Evolutionary conservation across 208 protist species (phyloP).

Genomic region (Leishmania aethiopica): DNA sequence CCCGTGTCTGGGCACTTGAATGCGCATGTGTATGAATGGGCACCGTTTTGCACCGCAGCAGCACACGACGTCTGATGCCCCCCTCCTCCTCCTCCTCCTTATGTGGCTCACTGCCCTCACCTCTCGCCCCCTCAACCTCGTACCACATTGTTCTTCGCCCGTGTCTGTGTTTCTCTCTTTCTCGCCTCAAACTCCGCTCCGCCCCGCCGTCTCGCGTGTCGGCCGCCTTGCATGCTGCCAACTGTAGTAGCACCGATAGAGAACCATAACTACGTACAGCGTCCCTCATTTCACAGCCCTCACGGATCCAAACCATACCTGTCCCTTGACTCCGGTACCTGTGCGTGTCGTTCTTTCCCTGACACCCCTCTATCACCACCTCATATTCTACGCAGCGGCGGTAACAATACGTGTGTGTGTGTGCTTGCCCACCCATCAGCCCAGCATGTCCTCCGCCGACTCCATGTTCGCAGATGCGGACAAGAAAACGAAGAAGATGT

Average conservation of each 20-base stretch:
- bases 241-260: neutral
- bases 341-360: neutral
- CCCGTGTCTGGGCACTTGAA: neutral
- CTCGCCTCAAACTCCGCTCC: neutral
- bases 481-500: constrained; percentile 76
- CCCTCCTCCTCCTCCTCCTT: too few relatives aligned
- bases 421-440: neutral
- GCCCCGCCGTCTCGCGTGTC: neutral
- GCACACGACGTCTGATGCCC: neutral
- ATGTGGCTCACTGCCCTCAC: neutral
- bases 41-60: neutral
- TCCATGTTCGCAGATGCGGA: constrained; percentile 66
- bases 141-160: neutral
- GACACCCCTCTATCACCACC: neutral
- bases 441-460: constrained; percentile 50
- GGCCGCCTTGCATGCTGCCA: neutral
- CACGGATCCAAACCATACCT: neutral
- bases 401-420: neutral
- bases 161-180: neutral
- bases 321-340: neutral
- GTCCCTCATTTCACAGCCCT: neutral
- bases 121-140: neutral
- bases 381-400: neutral
- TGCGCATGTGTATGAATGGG: neutral
- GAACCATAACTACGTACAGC: neutral